A percentile compares a stretch with the other conserved stretches of the same genome.
Evolutionary conservation across 192 early-diverging fungal species (phyloP).

Genomic region (Martensiomyces pterosporus): DNA sequence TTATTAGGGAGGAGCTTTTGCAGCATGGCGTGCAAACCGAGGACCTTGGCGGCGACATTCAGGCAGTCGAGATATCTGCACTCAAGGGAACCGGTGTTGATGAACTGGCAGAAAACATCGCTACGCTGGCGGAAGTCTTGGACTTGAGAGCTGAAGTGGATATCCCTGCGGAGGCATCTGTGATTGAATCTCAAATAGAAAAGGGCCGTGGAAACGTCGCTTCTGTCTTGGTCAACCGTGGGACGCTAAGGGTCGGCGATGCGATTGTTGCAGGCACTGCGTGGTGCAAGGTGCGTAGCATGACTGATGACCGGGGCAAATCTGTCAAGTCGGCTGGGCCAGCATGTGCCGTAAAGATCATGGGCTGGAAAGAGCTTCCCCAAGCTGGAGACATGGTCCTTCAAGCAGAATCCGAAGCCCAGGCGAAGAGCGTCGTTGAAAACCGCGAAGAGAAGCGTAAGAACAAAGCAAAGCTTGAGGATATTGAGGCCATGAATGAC

Average conservation of each 20-base stretch:
- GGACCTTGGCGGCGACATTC: slow-evolving; percentile 90
- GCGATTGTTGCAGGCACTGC: slow-evolving; percentile 80
- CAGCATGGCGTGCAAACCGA: slow-evolving; percentile 80
- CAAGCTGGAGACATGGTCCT: slow-evolving; percentile 85
- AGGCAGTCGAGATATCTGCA: slow-evolving; percentile 85
- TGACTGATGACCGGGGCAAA: slow-evolving; percentile 77
- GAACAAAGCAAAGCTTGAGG: slow-evolving; percentile 56
- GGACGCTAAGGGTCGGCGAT: slow-evolving; percentile 75
- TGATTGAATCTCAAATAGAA: slow-evolving; percentile 86
- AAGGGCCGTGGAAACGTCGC: slow-evolving; percentile 84
- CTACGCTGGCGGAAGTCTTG: slow-evolving; percentile 79
- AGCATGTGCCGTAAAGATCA: slow-evolving; percentile 78
- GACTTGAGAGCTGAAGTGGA: slow-evolving; percentile 81
- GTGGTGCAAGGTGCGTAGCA: slow-evolving; percentile 82
- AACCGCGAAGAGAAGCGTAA: slow-evolving; percentile 63
- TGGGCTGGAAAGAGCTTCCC: slow-evolving; percentile 93
- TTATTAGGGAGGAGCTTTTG: slow-evolving; percentile 64
- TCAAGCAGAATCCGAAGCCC: slow-evolving; percentile 54
- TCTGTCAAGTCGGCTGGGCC: slow-evolving; percentile 73
- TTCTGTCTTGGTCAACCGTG: slow-evolving; percentile 83
- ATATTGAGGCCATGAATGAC: slow-evolving; percentile 74
- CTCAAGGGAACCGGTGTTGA: slow-evolving; percentile 84
- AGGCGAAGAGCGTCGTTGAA: slow-evolving; percentile 72
- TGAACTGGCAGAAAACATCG: slow-evolving; percentile 83
- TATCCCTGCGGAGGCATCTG: slow-evolving; percentile 74